These are phyloP conservation scores for Jasminum sambac DNA, from an alignment of 257 asterid genomes.

Conservation along the genomic window DNA sequence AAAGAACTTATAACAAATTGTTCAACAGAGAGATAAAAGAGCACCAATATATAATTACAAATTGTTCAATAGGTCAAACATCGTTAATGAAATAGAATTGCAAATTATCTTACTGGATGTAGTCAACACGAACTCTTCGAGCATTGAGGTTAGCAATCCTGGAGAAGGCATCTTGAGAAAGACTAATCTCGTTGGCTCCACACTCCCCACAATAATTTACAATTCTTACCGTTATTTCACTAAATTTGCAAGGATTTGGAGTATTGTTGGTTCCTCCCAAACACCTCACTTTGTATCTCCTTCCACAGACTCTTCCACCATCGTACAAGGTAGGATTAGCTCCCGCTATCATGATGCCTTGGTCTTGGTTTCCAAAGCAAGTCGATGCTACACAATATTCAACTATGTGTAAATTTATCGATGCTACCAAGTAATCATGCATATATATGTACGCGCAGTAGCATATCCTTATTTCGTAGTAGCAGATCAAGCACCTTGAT, in stretches of 20 bases:
- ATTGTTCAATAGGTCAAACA: neutral
- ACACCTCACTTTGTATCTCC: conserved; percentile 28
- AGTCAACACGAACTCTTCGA: conserved; percentile 11
- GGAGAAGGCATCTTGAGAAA: conserved; percentile 41
- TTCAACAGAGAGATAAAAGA: neutral
- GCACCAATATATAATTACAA: too few relatives aligned
- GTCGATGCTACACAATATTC: conserved; percentile 24
- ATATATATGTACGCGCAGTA: too few relatives aligned
- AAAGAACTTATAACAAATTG: neutral
- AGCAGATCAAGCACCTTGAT: too few relatives aligned
- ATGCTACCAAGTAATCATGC: too few relatives aligned
- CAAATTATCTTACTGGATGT: neutral
- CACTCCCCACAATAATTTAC: conserved; percentile 39
- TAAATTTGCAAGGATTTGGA: conserved; percentile 30
- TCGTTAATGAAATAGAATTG: neutral
- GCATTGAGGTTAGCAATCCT: conserved; percentile 34
- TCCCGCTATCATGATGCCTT: conserved; percentile 41
- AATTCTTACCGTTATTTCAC: conserved; percentile 20
- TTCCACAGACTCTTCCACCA: conserved; percentile 32
- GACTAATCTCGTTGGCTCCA: conserved; percentile 34
- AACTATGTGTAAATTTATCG: too few relatives aligned
- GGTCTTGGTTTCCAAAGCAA: conserved; percentile 31
- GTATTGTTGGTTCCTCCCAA: conserved; percentile 28
- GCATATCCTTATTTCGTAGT: too few relatives aligned
- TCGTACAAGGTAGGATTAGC: conserved; percentile 31